Percentiles rank a stretch among this genome's conserved stretches.
Evolutionary conservation across 2,329 filamentous ascomycete species (phyloP).

Genomic region (Ophiostoma sp.): DNA sequence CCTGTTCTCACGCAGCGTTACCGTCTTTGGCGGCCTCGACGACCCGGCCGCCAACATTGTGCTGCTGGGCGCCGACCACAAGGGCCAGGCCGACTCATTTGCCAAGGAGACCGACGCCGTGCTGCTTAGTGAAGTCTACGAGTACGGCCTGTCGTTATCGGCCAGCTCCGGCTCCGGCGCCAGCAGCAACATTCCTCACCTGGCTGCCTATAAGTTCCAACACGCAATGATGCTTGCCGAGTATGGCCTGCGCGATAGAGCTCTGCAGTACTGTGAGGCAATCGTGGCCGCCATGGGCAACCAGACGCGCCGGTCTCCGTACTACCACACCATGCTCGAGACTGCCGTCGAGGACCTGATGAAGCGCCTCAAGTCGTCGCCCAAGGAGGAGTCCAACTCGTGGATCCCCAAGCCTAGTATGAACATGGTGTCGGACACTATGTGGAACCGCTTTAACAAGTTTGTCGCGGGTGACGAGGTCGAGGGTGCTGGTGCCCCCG

Average conservation of each 20-base stretch:
- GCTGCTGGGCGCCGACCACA: conserved; percentile 73
- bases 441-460: conserved; percentile 91
- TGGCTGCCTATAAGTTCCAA: conserved; percentile 86
- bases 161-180: conserved; percentile 44
- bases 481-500: conserved; percentile 53
- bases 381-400: conserved; percentile 72
- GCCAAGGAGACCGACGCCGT: conserved; percentile 77
- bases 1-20: conserved; percentile 69
- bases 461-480: conserved; percentile 91
- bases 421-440: conserved; percentile 86
- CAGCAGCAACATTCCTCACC: conserved; percentile 48
- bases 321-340: conserved; percentile 74
- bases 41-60: conserved; percentile 75
- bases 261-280: conserved; percentile 84
- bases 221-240: conserved; percentile 82
- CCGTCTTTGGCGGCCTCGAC: conserved; percentile 75
- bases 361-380: conserved; percentile 76
- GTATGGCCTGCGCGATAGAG: conserved; percentile 73
- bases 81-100: conserved; percentile 63
- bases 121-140: conserved; percentile 93
- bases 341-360: conserved; percentile 75
- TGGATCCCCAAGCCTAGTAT: conserved; percentile 96
- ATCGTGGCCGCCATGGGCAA: conserved; percentile 71
- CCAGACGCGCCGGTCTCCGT: conserved; percentile 77
- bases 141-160: conserved; percentile 76